Evolutionary conservation across 306 rosid genomes (phyloP).

Genomic region (Trifolium subterraneum): DNA sequence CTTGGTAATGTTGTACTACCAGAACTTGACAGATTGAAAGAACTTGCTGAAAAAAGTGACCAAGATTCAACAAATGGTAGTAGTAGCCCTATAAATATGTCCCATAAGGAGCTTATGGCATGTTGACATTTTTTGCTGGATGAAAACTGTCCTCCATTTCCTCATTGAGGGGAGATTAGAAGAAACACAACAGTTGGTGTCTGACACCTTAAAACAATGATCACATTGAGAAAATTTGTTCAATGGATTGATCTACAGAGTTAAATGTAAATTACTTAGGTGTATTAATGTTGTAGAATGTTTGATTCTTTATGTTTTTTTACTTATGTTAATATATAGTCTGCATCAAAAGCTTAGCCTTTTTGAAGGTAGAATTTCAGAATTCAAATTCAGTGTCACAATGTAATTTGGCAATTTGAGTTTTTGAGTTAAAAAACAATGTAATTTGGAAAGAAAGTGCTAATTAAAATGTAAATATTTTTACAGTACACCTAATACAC

Average conservation of each 20-base stretch:
- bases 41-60: constrained; percentile 55
- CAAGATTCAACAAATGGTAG: constrained; percentile 18
- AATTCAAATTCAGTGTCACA: too few relatives aligned
- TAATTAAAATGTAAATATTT: too few relatives aligned
- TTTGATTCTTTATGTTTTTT: constrained; percentile 26
- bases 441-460: too few relatives aligned
- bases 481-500: too few relatives aligned
- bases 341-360: constrained; percentile 7
- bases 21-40: constrained; percentile 68
- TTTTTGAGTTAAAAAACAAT: too few relatives aligned
- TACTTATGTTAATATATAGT: background rate
- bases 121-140: constrained; percentile 46
- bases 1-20: constrained; percentile 73
- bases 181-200: constrained; percentile 37
- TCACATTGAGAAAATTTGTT: constrained; percentile 12
- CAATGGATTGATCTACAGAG: constrained; percentile 11
- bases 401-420: too few relatives aligned
- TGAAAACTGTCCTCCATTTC: constrained; percentile 22
- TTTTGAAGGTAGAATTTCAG: constrained; percentile 8
- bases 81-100: background rate
- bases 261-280: constrained; percentile 47
- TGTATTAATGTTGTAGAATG: constrained; percentile 36
- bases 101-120: background rate
- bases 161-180: constrained; percentile 37
- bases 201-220: constrained; percentile 34